Conservation (phyloP, 257 asterid species). For the Echites panduratus region DNA sequence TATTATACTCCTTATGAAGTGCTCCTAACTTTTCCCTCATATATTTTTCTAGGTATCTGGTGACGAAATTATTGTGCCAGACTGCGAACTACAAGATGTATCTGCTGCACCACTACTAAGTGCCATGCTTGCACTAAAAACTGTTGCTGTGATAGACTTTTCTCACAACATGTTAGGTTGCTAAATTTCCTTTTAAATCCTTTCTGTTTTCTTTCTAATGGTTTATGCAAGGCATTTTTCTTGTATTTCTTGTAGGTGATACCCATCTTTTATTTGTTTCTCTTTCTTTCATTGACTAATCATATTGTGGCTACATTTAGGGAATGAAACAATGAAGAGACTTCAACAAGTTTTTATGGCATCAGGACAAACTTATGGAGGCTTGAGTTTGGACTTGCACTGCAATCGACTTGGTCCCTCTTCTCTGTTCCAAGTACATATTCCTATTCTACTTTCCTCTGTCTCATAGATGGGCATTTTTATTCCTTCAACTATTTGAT, state of each 20-base stretch:
- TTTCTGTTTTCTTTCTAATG: not conserved
- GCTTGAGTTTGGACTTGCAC: constrained; percentile 76
- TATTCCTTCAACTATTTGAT: not conserved
- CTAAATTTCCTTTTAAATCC: not conserved
- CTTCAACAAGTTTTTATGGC: constrained; percentile 69
- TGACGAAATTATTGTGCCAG: constrained; percentile 73
- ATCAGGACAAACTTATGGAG: constrained; percentile 74
- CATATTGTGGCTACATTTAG: constrained; percentile 33
- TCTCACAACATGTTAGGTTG: constrained; percentile 92
- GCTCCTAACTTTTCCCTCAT: not conserved
- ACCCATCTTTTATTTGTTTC: constrained; percentile 12
- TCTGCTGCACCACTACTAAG: constrained; percentile 71
- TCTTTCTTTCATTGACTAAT: constrained; percentile 16
- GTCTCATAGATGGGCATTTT: not conserved
- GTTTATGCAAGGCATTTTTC: constrained; percentile 4
- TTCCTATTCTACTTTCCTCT: not conserved
- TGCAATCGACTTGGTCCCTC: constrained; percentile 76
- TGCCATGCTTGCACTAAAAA: constrained; percentile 70
- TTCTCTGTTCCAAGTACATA: constrained; percentile 67
- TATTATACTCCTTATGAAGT: not conserved
- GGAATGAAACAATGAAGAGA: constrained; percentile 71
- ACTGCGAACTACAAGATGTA: constrained; percentile 77
- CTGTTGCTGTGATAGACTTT: constrained; percentile 75
- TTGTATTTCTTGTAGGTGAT: constrained; percentile 8
- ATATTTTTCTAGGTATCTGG: constrained; percentile 62